A percentile compares a stretch with the other conserved stretches of the same genome.
These are phyloP conservation scores for Effrenium voratum DNA, from an alignment of 73 alveolate genomes.

Conservation along the genomic window DNA sequence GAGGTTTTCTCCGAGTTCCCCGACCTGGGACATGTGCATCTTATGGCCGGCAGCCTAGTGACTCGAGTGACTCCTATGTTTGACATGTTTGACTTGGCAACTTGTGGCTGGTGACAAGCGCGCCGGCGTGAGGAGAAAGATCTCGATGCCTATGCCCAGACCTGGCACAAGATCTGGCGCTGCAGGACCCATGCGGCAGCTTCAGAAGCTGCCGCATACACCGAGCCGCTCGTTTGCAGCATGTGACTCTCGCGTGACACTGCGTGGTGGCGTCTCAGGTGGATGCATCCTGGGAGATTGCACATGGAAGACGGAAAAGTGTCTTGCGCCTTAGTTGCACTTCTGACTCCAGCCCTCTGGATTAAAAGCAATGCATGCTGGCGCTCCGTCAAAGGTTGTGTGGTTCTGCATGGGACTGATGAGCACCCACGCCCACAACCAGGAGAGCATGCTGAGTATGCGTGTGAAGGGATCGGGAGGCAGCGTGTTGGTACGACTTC, in stretches of 20 bases:
- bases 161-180: slow-evolving; percentile 74
- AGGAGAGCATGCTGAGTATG: no score
- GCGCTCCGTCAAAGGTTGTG: no score
- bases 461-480: no score
- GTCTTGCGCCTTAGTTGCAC: slow-evolving; percentile 2
- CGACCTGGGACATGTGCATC: slow-evolving; percentile 33
- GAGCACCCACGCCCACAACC: no score
- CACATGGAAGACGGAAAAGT: neutral
- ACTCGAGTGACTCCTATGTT: no score
- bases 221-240: neutral
- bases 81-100: no score
- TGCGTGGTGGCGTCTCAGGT: no score
- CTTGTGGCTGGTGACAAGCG: neutral
- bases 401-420: no score
- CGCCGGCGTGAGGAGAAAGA: slow-evolving; percentile 35
- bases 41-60: neutral
- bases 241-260: neutral
- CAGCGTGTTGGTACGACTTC: no score
- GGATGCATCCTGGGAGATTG: slow-evolving; percentile 26
- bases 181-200: slow-evolving; percentile 84
- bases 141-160: slow-evolving; percentile 24
- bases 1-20: slow-evolving; percentile 85
- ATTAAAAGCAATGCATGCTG: no score
- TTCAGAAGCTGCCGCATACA: slow-evolving; percentile 49
- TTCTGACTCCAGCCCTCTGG: no score